Conservation (phyloP, 345 rosid genomes). For the Carallia pectinifolia region DNA sequence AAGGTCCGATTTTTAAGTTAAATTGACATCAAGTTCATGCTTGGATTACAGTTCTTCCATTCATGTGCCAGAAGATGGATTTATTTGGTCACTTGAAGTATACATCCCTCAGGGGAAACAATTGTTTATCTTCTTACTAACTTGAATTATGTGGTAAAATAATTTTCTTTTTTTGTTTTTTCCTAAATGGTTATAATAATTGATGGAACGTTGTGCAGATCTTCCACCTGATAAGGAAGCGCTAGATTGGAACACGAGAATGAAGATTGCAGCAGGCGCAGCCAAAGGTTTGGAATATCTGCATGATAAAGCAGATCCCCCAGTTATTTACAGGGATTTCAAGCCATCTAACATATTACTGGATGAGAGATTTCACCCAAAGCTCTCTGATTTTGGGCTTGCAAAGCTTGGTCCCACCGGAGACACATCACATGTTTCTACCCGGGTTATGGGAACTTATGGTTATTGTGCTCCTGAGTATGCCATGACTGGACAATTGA, state of each 20-base stretch:
- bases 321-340: background rate
- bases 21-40: background rate
- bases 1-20: background rate
- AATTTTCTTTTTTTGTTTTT: background rate
- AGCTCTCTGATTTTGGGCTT: conserved; percentile 96
- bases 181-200: background rate
- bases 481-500: conserved; percentile 98
- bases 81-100: too few relatives aligned
- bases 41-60: background rate
- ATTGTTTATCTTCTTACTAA: background rate
- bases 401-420: conserved; percentile 98
- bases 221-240: background rate
- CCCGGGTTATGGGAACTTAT: conserved; percentile 98
- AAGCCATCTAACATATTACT: background rate
- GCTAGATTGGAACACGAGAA: conserved; percentile 42
- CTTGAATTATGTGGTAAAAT: background rate
- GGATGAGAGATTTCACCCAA: conserved; percentile 49
- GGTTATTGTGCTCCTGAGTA: conserved; percentile 99
- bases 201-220: conserved; percentile 39
- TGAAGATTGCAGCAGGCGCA: conserved; percentile 43
- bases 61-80: too few relatives aligned
- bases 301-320: background rate
- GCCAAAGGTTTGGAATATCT: background rate
- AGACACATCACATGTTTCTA: conserved; percentile 96
- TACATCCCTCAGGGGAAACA: too few relatives aligned